A percentile compares a stretch with the other conserved stretches of the same genome.
Conservation (phyloP, 2,329 filamentous ascomycete genomes). For the Corinectria fuckeliana region DNA sequence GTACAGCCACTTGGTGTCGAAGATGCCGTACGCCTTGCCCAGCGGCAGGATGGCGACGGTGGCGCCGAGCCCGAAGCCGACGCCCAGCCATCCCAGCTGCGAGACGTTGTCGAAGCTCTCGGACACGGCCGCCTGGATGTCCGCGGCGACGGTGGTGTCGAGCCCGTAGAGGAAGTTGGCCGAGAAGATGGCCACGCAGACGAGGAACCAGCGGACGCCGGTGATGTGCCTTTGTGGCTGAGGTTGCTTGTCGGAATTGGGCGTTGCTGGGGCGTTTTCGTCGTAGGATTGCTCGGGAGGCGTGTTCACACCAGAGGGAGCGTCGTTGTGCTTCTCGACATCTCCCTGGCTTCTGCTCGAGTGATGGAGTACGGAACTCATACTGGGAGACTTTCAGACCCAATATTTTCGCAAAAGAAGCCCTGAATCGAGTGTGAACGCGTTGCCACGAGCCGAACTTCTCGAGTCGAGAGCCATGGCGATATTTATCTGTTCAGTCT, state of each 20-base stretch:
- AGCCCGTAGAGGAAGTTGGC: conserved; percentile 31
- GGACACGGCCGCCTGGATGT: conserved; percentile 26
- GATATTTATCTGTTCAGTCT: conserved; percentile 8
- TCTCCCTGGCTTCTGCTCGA: neutral
- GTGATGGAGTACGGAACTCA: neutral
- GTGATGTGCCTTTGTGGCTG: conserved; percentile 17
- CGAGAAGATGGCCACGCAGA: conserved; percentile 27
- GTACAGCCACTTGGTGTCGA: conserved; percentile 53
- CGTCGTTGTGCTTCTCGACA: conserved; percentile 6
- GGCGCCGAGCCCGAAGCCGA: conserved; percentile 27
- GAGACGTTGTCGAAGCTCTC: conserved; percentile 27
- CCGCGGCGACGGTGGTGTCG: conserved; percentile 27
- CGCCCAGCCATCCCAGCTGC: conserved; percentile 29
- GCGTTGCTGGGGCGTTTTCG: neutral
- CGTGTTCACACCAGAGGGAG: neutral
- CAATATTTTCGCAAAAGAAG: neutral
- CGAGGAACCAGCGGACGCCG: conserved; percentile 29
- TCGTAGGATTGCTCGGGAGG: neutral
- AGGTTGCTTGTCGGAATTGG: conserved; percentile 5
- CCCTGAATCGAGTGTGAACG: neutral
- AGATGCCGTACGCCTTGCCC: conserved; percentile 36
- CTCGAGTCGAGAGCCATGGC: neutral
- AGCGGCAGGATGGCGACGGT: conserved; percentile 26
- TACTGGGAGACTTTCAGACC: neutral
- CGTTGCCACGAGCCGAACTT: neutral